A percentile compares a stretch with the other conserved stretches of the same genome.
Conservation (phyloP, 2,329 filamentous ascomycete species). For the Fusarium fracticaudum region DNA sequence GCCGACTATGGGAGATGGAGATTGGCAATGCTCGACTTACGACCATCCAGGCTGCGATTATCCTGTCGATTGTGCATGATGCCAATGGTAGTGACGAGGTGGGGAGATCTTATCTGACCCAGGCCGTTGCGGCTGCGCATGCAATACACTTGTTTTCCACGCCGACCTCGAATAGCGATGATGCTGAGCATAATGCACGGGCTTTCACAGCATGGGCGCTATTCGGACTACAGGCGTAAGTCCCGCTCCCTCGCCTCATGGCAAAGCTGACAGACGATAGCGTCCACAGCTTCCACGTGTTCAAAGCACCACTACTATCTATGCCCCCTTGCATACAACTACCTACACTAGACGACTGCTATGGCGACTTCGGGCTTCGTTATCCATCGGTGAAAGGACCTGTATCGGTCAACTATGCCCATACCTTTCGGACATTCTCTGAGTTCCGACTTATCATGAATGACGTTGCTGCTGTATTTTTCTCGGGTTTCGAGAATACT, state of each 20-base stretch:
- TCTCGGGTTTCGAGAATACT: accelerated
- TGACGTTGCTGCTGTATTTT: background rate
- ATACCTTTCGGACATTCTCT: background rate
- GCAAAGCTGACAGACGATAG: accelerated
- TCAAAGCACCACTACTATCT: background rate
- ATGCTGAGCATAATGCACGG: background rate
- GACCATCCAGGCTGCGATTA: background rate
- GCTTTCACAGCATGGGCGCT: background rate
- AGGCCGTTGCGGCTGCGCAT: background rate
- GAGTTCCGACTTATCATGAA: background rate
- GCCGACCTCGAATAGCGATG: background rate
- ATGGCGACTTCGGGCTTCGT: background rate
- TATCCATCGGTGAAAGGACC: background rate
- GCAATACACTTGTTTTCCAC: background rate
- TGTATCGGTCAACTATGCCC: background rate
- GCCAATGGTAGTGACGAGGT: background rate
- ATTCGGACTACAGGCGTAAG: background rate
- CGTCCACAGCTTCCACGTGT: background rate
- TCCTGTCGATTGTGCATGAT: background rate
- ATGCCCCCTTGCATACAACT: background rate
- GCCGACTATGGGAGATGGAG: background rate
- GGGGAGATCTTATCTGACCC: background rate
- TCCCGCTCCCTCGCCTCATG: accelerated
- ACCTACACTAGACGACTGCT: accelerated
- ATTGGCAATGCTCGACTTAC: background rate